Base-by-base conservation (phyloP, 371 early-diverging fungal genomes). In the Basidiobolus meristosporus region DNA sequence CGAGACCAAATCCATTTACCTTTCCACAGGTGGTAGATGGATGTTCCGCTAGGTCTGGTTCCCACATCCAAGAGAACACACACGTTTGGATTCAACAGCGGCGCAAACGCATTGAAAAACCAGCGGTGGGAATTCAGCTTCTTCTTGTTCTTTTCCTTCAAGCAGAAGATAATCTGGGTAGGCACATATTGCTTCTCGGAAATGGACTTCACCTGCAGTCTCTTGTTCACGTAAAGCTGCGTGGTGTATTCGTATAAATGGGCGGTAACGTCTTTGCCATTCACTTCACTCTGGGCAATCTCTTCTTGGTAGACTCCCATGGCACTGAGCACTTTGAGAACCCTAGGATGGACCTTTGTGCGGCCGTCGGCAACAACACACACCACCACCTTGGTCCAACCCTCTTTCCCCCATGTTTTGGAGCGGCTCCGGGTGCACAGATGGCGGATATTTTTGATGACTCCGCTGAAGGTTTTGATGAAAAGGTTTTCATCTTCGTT, bases 231-330 rank as follows among this genome's bases (percentile, higher is more conserved):
- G 41, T 52, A 45, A 35, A 83, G 56, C 54, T 84, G 83, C 2
- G 78, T 74, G 3, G 87, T 87, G 59, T 77, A 85, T 73, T 93
- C 92, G 51, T 87, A 92, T 17, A 93, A 42, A 52, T 92, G 92
- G 5, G 81, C 89, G 23, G 63, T 62, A 3, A 77, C 77, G 5
- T 60, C 60, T 41, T 63, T 57, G 36, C 60, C 63, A 31, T 61
- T 62, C 15, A 82, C 73, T 3, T 57, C 42, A 41, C 67, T 63
- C 45, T 74, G 73, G 50, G 74, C 73, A 5, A 93, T 64, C 31
- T 77, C 80, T 29, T 80, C 80, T 52, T 84, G 85, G 53, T 76
- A 88, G n/a, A 63, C 71, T 7, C 89, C 89, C 75, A 84, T 71
- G 32, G 74, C 53, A 14, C 73, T 82, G 12, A 88, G 68, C 26